Evolutionary conservation across 768 basidiomycete species (phyloP).

Genomic region (Leccinum broughii): DNA sequence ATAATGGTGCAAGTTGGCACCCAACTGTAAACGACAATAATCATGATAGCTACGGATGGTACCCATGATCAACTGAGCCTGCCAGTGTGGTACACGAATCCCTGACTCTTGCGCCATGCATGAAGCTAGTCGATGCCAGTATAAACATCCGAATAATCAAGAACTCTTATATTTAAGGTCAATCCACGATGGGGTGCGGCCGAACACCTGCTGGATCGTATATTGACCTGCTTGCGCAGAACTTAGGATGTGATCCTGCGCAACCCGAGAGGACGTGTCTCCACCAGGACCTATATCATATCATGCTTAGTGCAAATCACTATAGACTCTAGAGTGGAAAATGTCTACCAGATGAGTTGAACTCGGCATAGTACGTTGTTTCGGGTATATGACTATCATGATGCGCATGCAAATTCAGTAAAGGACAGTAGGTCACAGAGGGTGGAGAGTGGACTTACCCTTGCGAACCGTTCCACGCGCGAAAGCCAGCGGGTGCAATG

Average conservation of each 20-base stretch:
- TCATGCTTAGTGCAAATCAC: background rate
- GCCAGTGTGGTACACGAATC: background rate
- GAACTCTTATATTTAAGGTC: background rate
- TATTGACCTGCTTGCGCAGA: background rate
- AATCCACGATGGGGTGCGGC: background rate
- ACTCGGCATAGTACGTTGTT: background rate
- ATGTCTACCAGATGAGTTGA: background rate
- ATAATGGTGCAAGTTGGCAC: no score
- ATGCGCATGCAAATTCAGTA: background rate
- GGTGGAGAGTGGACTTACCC: constrained; percentile 4
- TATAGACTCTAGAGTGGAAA: no score
- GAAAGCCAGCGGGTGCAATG: constrained; percentile 51
- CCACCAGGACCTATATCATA: background rate
- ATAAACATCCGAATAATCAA: background rate
- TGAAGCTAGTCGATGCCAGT: background rate
- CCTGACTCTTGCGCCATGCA: background rate
- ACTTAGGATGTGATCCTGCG: background rate
- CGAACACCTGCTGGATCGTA: background rate
- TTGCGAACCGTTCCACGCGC: constrained; percentile 37
- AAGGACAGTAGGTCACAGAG: background rate
- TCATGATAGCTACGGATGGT: background rate
- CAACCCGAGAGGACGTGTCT: background rate
- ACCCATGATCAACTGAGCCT: background rate
- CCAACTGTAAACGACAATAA: background rate
- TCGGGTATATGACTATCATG: background rate